Base-by-base conservation (phyloP, 305 asterid genomes). In the Fraxinus angustifolia region DNA sequence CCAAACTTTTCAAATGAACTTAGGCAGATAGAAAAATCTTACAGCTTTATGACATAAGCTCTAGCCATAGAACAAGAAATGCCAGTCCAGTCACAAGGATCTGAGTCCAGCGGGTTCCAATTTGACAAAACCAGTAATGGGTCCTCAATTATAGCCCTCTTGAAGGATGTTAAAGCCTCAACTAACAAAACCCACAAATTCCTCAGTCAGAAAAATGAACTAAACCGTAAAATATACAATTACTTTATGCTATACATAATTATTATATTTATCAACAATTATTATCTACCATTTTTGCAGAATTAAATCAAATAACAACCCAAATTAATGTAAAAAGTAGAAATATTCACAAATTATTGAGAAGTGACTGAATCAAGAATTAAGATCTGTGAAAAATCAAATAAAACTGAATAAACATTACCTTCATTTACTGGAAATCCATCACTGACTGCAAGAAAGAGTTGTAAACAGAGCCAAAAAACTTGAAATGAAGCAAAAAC, bases 91-190 rank as follows among this genome's bases (percentile, higher is more conserved):
- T 86, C 82, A 86, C 99, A 96, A 85, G 98, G 97, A 89, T 94
- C 91, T 74, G 97, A 86, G 76, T 90, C 94, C 73, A 96, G 82
- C 58, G 91, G 84, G 78, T 92, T 92, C 99, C 98, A 96, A 86
- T 87, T 93, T 75, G 99, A 91, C 81, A 96, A 87, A 81, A 88
- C 89, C 83, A 92, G 85, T 73, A 81, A 85, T 56, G 99, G 98
- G 91, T 96, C 99, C 82, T 94, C 98, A 82, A 87, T 84, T 84
- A 94, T 91, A 71, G 94, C 97, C 83, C 95, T 96, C 90, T 92
- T 96, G 90, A 96, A 93, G 53, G 92, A 85, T 78, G 81, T 86
- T 45, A 96, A 91, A 77, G 93, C 97, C 84, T 85, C 85, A 88
- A 95, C 99, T 95, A 90, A 58, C 68, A 60, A 80, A 73, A 83